Evolutionary conservation across 768 basidiomycete species (phyloP).

Genomic region (Wakefieldia striispora): DNA sequence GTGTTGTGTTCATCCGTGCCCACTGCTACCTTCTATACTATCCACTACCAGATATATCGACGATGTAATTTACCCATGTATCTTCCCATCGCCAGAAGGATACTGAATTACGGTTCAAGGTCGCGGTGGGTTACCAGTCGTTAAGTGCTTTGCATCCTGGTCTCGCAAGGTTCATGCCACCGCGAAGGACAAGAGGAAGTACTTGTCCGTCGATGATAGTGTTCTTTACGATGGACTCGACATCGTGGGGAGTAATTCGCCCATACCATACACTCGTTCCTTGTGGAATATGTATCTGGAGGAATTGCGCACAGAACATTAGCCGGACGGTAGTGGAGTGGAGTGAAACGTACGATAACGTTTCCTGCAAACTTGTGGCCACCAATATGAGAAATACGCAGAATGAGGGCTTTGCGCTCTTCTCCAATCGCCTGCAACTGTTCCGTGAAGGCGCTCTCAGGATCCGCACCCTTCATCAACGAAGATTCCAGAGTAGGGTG

Average conservation of each 20-base stretch:
- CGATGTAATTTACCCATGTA: constrained; percentile 21
- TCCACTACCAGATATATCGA: constrained; percentile 26
- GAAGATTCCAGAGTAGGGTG: constrained; percentile 27
- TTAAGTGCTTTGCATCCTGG: constrained; percentile 67
- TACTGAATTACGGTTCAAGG: not conserved
- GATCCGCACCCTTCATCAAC: constrained; percentile 31
- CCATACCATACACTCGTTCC: constrained; percentile 93
- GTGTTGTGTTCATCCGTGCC: constrained; percentile 2
- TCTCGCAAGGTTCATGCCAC: constrained; percentile 74
- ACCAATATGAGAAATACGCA: constrained; percentile 87
- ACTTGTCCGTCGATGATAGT: constrained; percentile 86
- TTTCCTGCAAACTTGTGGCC: constrained; percentile 94
- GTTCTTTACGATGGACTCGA: constrained; percentile 79
- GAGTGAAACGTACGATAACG: constrained; percentile 63
- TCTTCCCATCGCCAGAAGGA: constrained; percentile 1
- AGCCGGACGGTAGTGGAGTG: not conserved
- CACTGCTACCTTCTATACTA: constrained; percentile 19
- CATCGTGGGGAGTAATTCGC: constrained; percentile 86
- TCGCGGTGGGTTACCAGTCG: constrained; percentile 55
- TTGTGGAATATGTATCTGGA: constrained; percentile 80
- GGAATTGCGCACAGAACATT: not conserved
- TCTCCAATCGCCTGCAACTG: constrained; percentile 45
- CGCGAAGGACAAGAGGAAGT: constrained; percentile 81
- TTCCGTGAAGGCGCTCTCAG: constrained; percentile 52
- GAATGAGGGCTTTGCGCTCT: constrained; percentile 72